A percentile compares a stretch with the other conserved stretches of the same genome.
phyloP scores from a whole-genome alignment of 108 stramenopile genomes.

The Fragilaria radians region DNA sequence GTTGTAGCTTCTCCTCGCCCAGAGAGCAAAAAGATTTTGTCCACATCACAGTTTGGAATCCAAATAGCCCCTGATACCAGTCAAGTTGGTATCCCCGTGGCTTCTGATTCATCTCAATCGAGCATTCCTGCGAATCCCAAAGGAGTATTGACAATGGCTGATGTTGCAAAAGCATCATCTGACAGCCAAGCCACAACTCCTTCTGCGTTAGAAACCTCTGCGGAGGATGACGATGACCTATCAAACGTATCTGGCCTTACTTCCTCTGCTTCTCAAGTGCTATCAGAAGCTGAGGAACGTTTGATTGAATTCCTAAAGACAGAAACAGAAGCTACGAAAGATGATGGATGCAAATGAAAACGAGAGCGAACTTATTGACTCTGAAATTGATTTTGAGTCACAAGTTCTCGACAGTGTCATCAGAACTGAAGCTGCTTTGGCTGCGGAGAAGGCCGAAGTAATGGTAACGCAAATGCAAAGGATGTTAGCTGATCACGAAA shows the following conservation, averaged over 20 bases:
- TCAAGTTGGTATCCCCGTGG: no score
- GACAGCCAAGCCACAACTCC: neutral
- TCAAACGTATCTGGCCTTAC: conserved; percentile 40
- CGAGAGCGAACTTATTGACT: neutral
- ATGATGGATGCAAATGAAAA: conserved; percentile 36
- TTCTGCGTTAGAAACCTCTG: conserved; percentile 1
- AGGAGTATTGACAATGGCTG: no score
- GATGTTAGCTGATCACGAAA: conserved; percentile 22
- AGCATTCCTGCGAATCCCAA: no score
- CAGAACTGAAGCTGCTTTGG: neutral
- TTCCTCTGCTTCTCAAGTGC: conserved; percentile 20
- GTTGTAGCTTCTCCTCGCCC: neutral
- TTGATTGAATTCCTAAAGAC: conserved; percentile 30
- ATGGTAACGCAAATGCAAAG: conserved; percentile 46
- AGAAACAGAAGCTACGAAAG: conserved; percentile 33
- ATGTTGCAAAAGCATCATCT: neutral
- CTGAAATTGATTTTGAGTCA: neutral
- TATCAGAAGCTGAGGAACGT: conserved; percentile 21
- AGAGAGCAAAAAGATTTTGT: neutral
- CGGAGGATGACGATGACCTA: conserved; percentile 23
- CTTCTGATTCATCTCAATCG: neutral
- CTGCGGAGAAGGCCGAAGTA: conserved; percentile 31
- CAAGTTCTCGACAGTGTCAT: neutral
- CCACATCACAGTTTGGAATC: neutral
- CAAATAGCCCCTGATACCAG: neutral